phyloP scores from a whole-genome alignment of 2,329 filamentous ascomycete genomes.

The Drechslerella dactyloides region DNA sequence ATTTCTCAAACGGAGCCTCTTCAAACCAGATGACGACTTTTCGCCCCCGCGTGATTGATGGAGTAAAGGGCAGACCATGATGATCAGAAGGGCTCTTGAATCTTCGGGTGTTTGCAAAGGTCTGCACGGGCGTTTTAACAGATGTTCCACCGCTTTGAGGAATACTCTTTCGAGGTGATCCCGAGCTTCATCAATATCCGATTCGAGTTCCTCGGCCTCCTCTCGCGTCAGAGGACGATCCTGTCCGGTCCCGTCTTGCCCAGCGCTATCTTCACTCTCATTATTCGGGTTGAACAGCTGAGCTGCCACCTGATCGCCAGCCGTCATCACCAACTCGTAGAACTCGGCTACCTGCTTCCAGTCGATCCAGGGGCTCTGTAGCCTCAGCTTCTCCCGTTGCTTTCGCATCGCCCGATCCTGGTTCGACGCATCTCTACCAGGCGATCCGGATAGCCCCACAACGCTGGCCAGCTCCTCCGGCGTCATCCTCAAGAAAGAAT shows the following conservation, averaged over 20 bases:
- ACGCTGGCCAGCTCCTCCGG: conserved; percentile 36
- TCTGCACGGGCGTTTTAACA: conserved; percentile 79
- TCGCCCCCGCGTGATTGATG: conserved; percentile 60
- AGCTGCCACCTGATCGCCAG: conserved; percentile 58
- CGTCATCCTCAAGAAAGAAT: conserved; percentile 63
- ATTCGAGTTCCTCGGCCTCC: conserved; percentile 50
- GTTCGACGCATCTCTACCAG: conserved; percentile 35
- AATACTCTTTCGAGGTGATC: conserved; percentile 72
- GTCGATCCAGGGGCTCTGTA: conserved; percentile 65
- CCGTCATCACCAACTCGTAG: conserved; percentile 73
- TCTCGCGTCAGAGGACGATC: conserved; percentile 55
- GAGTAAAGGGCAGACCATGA: conserved; percentile 79
- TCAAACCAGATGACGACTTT: conserved; percentile 25
- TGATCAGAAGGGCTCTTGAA: conserved; percentile 76
- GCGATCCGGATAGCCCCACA: conserved; percentile 56
- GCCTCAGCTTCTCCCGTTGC: conserved; percentile 55
- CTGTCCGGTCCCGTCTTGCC: conserved; percentile 68
- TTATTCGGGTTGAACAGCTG: conserved; percentile 33
- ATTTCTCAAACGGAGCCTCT: conserved; percentile 18
- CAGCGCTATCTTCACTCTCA: conserved; percentile 57
- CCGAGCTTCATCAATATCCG: conserved; percentile 68
- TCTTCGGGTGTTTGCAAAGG: conserved; percentile 72
- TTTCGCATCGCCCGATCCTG: conserved; percentile 51
- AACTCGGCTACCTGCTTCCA: conserved; percentile 75
- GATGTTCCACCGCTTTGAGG: conserved; percentile 76